Conservation (phyloP, 2,329 filamentous ascomycete genomes). For the Cordyceps militaris region DNA sequence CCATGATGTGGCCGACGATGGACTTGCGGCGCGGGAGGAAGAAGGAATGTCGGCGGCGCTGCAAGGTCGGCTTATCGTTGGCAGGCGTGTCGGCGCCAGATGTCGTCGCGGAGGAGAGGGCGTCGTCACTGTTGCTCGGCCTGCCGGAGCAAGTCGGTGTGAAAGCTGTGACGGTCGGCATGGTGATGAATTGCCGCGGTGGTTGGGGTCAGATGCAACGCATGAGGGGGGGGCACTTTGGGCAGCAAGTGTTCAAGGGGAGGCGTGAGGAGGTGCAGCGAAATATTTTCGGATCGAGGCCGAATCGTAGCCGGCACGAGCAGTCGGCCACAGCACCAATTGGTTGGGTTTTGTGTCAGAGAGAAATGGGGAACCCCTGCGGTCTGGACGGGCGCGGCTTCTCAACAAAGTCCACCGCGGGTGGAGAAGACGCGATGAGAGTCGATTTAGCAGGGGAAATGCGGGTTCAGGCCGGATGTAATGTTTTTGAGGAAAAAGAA, state of each 20-base stretch:
- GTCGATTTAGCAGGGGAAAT: background rate
- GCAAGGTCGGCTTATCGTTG: slow-evolving; percentile 19
- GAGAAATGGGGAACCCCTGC: slow-evolving; percentile 6
- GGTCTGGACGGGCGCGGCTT: background rate
- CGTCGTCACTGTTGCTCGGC: slow-evolving; percentile 27
- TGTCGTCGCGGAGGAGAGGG: slow-evolving; percentile 27
- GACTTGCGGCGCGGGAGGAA: slow-evolving; percentile 52
- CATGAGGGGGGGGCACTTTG: background rate
- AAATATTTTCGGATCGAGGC: slow-evolving; percentile 12
- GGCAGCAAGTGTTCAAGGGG: background rate
- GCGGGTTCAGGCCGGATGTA: background rate
- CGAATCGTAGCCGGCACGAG: slow-evolving; percentile 5
- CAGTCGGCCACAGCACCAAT: slow-evolving; percentile 2
- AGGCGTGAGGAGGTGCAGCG: background rate
- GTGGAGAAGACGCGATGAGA: slow-evolving; percentile 3
- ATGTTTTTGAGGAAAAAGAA: background rate
- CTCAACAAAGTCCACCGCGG: slow-evolving; percentile 9
- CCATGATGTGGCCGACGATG: slow-evolving; percentile 53
- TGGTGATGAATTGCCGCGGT: slow-evolving; percentile 17
- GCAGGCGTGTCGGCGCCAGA: slow-evolving; percentile 36
- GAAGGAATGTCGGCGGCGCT: slow-evolving; percentile 46
- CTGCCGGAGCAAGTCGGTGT: slow-evolving; percentile 31
- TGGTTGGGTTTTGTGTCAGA: slow-evolving; percentile 8
- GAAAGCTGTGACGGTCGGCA: slow-evolving; percentile 33
- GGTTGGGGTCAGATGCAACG: background rate